Evolutionary conservation across 192 early-diverging fungal species (phyloP).

Genomic region (Mycoemilia scoparia): DNA sequence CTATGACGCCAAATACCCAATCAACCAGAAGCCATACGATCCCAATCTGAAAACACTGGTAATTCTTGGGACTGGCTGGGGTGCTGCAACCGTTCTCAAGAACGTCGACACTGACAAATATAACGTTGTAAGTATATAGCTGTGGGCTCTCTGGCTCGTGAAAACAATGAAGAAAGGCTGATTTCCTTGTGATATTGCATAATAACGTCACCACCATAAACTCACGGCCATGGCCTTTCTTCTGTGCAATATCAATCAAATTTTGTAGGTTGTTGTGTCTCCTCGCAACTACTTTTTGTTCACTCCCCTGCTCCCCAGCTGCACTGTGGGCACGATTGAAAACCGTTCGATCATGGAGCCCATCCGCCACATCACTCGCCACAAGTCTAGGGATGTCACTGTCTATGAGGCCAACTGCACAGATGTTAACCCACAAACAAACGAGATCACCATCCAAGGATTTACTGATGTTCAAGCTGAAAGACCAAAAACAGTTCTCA

Average conservation of each 20-base stretch:
- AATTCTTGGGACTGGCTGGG: conserved; percentile 24
- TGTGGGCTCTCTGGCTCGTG: too few species aligned
- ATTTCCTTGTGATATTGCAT: conserved; percentile 4
- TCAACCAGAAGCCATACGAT: conserved; percentile 18
- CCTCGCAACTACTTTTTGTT: conserved; percentile 83
- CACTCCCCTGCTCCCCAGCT: conserved; percentile 47
- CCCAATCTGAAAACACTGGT: conserved; percentile 22
- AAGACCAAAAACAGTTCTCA: conserved; percentile 20
- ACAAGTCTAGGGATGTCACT: conserved; percentile 67
- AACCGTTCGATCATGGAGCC: conserved; percentile 74
- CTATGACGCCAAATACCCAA: conserved; percentile 27
- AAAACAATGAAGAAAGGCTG: neutral
- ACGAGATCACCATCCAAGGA: conserved; percentile 64
- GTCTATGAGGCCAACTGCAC: conserved; percentile 84
- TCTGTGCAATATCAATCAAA: neutral
- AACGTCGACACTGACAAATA: conserved; percentile 58
- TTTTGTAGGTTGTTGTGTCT: conserved; percentile 47
- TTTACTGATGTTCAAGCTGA: too few species aligned
- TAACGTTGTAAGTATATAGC: too few species aligned
- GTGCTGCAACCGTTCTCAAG: conserved; percentile 38
- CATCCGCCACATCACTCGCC: conserved; percentile 67
- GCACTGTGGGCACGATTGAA: conserved; percentile 79
- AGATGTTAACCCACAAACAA: conserved; percentile 63
- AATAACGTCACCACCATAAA: neutral
- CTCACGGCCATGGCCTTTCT: neutral